Conservation (phyloP, 2,329 filamentous ascomycete genomes). For the Hymenoscyphus salicellus region DNA sequence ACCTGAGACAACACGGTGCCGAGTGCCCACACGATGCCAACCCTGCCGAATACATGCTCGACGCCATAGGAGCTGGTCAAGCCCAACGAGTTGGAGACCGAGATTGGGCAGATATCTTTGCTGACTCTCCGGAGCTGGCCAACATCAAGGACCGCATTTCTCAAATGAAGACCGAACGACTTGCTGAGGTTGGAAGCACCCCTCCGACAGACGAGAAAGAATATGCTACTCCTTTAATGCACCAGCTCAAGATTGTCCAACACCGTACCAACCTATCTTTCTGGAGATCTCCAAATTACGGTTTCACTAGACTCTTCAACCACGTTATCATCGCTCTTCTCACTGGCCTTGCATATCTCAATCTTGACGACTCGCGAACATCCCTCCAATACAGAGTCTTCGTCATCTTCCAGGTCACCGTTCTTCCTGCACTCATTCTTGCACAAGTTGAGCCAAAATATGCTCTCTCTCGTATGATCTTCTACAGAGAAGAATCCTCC, state of each 20-base stretch:
- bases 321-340: constrained; percentile 76
- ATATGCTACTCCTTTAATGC: constrained; percentile 75
- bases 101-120: constrained; percentile 64
- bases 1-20: constrained; percentile 44
- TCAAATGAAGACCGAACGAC: constrained; percentile 52
- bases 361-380: constrained; percentile 70
- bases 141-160: constrained; percentile 54
- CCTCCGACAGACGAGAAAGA: constrained; percentile 57
- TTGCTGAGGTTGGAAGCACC: constrained; percentile 42
- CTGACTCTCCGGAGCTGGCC: constrained; percentile 55
- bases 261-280: constrained; percentile 72
- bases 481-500: constrained; percentile 79
- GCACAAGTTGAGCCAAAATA: constrained; percentile 83
- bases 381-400: constrained; percentile 85
- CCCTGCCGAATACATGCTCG: constrained; percentile 54
- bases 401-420: constrained; percentile 84
- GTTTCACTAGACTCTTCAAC: constrained; percentile 83
- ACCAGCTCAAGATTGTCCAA: constrained; percentile 75
- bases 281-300: constrained; percentile 85
- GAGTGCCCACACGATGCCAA: constrained; percentile 53
- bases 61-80: constrained; percentile 63
- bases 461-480: constrained; percentile 73
- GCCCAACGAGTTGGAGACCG: constrained; percentile 58
- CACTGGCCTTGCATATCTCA: constrained; percentile 75
- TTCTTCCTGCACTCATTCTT: constrained; percentile 79